Evolutionary conservation across 2,329 filamentous ascomycete species (phyloP).

Genomic region (Epichloe hybrida): DNA sequence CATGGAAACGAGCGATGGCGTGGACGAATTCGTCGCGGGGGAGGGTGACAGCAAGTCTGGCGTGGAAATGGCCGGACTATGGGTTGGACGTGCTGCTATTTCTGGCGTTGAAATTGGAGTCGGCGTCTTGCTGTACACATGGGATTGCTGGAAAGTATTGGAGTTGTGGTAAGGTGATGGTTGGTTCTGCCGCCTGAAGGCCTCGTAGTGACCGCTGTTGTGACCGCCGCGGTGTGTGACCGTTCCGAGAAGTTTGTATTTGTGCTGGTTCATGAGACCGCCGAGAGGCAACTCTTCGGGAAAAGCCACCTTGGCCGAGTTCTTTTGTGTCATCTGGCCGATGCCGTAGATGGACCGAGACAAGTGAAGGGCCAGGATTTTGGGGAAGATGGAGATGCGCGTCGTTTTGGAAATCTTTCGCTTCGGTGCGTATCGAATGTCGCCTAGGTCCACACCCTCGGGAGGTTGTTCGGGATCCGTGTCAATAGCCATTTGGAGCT

Average conservation of each 20-base stretch:
- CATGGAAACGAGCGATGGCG: constrained; percentile 23
- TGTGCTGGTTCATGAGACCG: constrained; percentile 60
- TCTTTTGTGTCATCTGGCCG: constrained; percentile 70
- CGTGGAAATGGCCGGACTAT: constrained; percentile 32
- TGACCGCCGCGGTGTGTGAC: constrained; percentile 94
- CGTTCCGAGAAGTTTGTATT: constrained; percentile 72
- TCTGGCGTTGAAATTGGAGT: constrained; percentile 38
- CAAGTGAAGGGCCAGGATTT: constrained; percentile 80
- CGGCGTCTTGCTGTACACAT: constrained; percentile 54
- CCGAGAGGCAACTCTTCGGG: constrained; percentile 78
- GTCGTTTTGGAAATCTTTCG: constrained; percentile 78
- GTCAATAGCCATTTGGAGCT: constrained; percentile 57
- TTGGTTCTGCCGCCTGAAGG: constrained; percentile 75
- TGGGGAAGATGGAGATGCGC: constrained; percentile 76
- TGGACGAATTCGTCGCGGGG: constrained; percentile 19
- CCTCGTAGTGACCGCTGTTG: constrained; percentile 93
- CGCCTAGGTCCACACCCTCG: constrained; percentile 59
- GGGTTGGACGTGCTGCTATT: constrained; percentile 22
- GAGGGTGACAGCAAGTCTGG: constrained; percentile 31
- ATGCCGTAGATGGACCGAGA: constrained; percentile 85
- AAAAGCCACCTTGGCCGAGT: constrained; percentile 85
- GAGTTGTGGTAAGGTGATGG: constrained; percentile 71
- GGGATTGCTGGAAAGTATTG: constrained; percentile 62
- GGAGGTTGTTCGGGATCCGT: constrained; percentile 69
- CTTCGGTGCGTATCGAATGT: constrained; percentile 61